These are phyloP conservation scores for Boletus rufocinnamomeus DNA, from an alignment of 768 basidiomycete genomes.

Conservation along the genomic window DNA sequence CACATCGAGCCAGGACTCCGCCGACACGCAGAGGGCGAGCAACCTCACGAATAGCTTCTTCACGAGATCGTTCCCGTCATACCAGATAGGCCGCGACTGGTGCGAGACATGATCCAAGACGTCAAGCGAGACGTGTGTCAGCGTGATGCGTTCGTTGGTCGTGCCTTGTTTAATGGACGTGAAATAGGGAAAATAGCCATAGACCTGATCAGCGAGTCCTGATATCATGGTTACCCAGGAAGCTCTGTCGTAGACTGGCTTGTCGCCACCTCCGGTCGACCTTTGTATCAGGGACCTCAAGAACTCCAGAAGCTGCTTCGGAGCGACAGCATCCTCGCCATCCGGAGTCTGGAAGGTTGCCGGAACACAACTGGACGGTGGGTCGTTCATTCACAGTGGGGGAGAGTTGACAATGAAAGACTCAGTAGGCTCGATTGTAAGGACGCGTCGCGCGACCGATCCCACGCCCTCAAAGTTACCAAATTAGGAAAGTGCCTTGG, in stretches of 20 bases:
- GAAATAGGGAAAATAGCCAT: constrained; percentile 57
- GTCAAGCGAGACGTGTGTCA: constrained; percentile 56
- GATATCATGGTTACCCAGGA: constrained; percentile 53
- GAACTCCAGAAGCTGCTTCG: constrained; percentile 46
- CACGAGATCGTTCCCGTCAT: constrained; percentile 45
- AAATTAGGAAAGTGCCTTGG: constrained; percentile 10
- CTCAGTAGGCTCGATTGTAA: background rate
- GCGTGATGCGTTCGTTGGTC: constrained; percentile 56
- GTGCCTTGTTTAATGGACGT: constrained; percentile 50
- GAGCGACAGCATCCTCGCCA: constrained; percentile 27
- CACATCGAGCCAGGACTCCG: constrained; percentile 63
- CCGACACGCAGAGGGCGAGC: constrained; percentile 52
- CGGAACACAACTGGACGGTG: constrained; percentile 29
- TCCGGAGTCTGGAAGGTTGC: constrained; percentile 35
- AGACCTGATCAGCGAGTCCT: constrained; percentile 54
- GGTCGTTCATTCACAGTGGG: constrained; percentile 26
- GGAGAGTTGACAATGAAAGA: background rate
- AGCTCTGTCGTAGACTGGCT: constrained; percentile 38
- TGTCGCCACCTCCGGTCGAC: constrained; percentile 36
- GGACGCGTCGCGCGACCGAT: constrained; percentile 1
- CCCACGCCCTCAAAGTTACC: background rate
- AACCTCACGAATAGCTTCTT: constrained; percentile 52
- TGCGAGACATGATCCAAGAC: constrained; percentile 53
- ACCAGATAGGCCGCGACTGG: constrained; percentile 53
- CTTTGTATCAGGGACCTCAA: constrained; percentile 41